Evolutionary conservation across 148 eudicot species (phyloP).

Genomic region (Rhododendron molle): DNA sequence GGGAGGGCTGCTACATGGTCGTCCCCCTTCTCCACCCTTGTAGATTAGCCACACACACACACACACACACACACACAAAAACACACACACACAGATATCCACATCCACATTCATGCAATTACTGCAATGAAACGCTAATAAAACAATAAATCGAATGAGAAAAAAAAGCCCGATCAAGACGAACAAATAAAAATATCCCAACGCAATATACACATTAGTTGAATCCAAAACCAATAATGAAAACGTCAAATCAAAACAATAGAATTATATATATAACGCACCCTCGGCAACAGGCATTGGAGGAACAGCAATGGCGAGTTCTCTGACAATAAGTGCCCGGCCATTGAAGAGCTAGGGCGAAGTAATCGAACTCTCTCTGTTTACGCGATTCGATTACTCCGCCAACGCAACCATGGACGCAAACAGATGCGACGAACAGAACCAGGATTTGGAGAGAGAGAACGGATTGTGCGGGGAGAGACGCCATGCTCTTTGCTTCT

Average conservation of each 20-base stretch:
- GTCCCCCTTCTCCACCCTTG: no score
- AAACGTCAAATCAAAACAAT: not conserved
- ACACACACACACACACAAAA: no score
- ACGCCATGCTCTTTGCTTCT: slow-evolving; percentile 22
- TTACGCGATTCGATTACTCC: slow-evolving; percentile 9
- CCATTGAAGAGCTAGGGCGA: slow-evolving; percentile 76
- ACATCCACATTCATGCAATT: not conserved
- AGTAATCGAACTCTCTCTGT: slow-evolving; percentile 85
- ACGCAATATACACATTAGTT: not conserved
- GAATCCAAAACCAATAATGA: not conserved
- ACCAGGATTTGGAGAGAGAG: slow-evolving; percentile 16
- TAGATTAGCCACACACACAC: no score
- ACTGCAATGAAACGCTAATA: not conserved
- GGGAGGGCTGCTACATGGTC: no score
- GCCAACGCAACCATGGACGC: slow-evolving; percentile 6
- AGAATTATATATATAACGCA: slow-evolving; percentile 1
- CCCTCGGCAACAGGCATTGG: slow-evolving; percentile 81
- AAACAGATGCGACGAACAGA: slow-evolving; percentile 11
- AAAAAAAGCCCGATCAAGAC: not conserved
- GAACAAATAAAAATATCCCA: not conserved
- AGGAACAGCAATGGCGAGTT: slow-evolving; percentile 55
- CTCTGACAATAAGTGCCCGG: slow-evolving; percentile 67
- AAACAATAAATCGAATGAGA: not conserved
- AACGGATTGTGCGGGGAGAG: slow-evolving; percentile 17
- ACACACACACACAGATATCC: not conserved